Evolutionary conservation across 495 filamentous ascomycete species (phyloP).

Genomic region (Neurospora sp.): DNA sequence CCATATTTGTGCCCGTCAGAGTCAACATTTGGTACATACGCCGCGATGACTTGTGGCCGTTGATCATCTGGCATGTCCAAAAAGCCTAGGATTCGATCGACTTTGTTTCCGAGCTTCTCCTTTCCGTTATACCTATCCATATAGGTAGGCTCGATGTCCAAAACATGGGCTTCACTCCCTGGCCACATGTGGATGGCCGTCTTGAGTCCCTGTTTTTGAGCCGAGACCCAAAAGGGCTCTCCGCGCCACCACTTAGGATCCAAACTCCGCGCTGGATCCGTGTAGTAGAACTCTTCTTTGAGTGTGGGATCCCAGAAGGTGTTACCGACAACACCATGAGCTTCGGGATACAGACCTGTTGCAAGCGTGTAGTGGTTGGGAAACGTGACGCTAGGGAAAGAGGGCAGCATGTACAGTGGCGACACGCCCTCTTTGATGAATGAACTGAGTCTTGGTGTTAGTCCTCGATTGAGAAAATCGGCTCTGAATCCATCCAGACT

Average conservation of each 20-base stretch:
- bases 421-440: constrained; percentile 80
- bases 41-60: constrained; percentile 82
- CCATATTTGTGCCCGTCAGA: constrained; percentile 76
- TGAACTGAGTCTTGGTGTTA: constrained; percentile 73
- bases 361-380: constrained; percentile 95
- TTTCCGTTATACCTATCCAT: constrained; percentile 76
- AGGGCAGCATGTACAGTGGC: constrained; percentile 81
- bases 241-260: constrained; percentile 87
- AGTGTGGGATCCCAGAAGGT: constrained; percentile 79
- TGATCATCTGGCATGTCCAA: constrained; percentile 71
- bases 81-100: constrained; percentile 63
- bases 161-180: constrained; percentile 75
- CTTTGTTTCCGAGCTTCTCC: constrained; percentile 64
- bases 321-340: constrained; percentile 89
- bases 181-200: constrained; percentile 98
- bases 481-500: constrained; percentile 97
- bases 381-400: constrained; percentile 94
- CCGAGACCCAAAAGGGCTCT: constrained; percentile 88
- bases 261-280: constrained; percentile 59
- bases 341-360: constrained; percentile 86
- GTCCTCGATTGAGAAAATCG: constrained; percentile 73
- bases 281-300: constrained; percentile 78
- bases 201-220: constrained; percentile 64
- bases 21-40: constrained; percentile 91
- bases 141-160: constrained; percentile 56